phyloP scores from a whole-genome alignment of 768 basidiomycete species.

The Amanita brunnescens region DNA sequence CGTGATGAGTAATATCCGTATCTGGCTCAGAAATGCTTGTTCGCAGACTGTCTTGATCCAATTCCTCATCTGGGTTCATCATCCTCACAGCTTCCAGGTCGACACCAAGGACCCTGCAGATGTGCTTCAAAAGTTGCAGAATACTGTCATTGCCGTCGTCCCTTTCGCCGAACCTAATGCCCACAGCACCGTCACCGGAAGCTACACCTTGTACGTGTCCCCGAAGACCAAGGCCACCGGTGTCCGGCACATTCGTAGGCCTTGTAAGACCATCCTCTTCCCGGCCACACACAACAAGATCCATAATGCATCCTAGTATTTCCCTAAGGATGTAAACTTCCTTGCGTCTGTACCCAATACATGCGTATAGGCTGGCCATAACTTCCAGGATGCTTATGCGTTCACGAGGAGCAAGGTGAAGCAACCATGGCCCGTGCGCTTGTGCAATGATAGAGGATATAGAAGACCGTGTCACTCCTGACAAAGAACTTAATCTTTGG shows the following conservation, averaged over 20 bases:
- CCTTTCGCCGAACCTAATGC: slow-evolving; percentile 64
- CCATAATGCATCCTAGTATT: slow-evolving; percentile 75
- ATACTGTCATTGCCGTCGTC: slow-evolving; percentile 76
- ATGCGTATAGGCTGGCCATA: slow-evolving; percentile 68
- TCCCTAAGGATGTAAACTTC: slow-evolving; percentile 84
- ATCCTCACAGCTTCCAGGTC: slow-evolving; percentile 65
- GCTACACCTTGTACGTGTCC: slow-evolving; percentile 27
- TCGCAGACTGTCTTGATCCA: slow-evolving; percentile 5
- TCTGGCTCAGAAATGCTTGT: slow-evolving; percentile 10
- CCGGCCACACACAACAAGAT: slow-evolving; percentile 77
- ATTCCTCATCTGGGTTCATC: slow-evolving; percentile 20
- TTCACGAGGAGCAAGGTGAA: slow-evolving; percentile 71
- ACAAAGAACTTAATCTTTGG: slow-evolving; percentile 59
- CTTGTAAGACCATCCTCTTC: slow-evolving; percentile 55
- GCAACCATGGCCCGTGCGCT: slow-evolving; percentile 81
- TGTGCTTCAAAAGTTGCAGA: slow-evolving; percentile 61
- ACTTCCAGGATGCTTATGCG: slow-evolving; percentile 63
- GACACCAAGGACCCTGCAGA: slow-evolving; percentile 76
- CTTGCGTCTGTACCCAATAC: slow-evolving; percentile 79
- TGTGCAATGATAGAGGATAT: slow-evolving; percentile 61
- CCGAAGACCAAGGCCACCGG: slow-evolving; percentile 40
- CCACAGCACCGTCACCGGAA: slow-evolving; percentile 47
- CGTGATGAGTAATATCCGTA: slow-evolving; percentile 29
- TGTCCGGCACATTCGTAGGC: slow-evolving; percentile 29
- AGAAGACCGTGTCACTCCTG: slow-evolving; percentile 59